A percentile compares a stretch with the other conserved stretches of the same genome.
Evolutionary conservation across 345 rosid genomes (phyloP).

Genomic region (Salix koriyanagi): DNA sequence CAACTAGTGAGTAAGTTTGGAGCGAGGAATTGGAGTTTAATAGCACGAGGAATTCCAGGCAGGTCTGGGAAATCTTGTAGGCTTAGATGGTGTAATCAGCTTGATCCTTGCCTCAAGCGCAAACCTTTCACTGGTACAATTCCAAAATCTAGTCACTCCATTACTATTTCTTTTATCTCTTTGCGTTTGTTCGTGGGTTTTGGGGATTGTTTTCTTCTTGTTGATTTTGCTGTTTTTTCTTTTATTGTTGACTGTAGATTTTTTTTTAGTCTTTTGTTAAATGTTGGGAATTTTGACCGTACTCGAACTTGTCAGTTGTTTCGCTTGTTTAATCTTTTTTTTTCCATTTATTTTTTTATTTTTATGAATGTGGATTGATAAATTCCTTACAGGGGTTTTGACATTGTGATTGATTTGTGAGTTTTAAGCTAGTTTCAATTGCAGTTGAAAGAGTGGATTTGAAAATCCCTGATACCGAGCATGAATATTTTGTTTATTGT

Average conservation of each 20-base stretch:
- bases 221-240: neutral
- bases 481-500: neutral
- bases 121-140: conserved; percentile 68
- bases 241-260: neutral
- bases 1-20: conserved; percentile 59
- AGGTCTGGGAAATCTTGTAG: conserved; percentile 85
- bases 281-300: neutral
- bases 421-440: neutral
- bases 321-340: neutral
- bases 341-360: neutral
- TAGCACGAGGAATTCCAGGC: conserved; percentile 76
- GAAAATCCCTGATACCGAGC: neutral
- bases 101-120: conserved; percentile 73
- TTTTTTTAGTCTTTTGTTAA: neutral
- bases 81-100: conserved; percentile 85
- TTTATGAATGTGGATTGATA: neutral
- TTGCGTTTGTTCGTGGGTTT: neutral
- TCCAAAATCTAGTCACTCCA: neutral
- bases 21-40: conserved; percentile 82
- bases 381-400: neutral
- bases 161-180: neutral
- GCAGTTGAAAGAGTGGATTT: neutral
- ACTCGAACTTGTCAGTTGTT: neutral
- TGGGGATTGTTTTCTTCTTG: neutral
- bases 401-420: neutral